A percentile compares a stretch with the other conserved stretches of the same genome.
phyloP scores from a whole-genome alignment of 2,329 filamentous ascomycete species.

The Phaeosphaeriaceae sp. region DNA sequence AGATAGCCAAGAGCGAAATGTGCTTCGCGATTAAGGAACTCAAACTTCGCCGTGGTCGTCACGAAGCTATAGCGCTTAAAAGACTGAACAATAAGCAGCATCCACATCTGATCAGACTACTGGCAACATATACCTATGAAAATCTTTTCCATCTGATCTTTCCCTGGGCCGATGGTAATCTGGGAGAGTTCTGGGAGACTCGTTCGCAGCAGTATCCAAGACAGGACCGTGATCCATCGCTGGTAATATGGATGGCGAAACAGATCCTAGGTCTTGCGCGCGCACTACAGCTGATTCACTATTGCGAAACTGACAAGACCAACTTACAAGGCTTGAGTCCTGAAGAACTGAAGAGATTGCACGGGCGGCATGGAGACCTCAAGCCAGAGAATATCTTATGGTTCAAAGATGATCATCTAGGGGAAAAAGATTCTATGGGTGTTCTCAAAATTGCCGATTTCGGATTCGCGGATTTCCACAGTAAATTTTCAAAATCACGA shows the following conservation, averaged over 20 bases:
- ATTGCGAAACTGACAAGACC: slow-evolving; percentile 1
- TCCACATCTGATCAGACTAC: slow-evolving; percentile 11
- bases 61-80: slow-evolving; percentile 3
- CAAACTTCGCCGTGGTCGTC: neutral
- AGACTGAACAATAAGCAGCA: slow-evolving; percentile 1
- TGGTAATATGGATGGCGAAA: slow-evolving; percentile 7
- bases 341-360: neutral
- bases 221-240: neutral
- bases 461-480: slow-evolving; percentile 44
- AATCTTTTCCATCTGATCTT: slow-evolving; percentile 11
- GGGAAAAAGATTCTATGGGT: neutral
- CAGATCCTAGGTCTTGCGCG: slow-evolving; percentile 9
- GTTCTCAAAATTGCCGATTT: slow-evolving; percentile 42
- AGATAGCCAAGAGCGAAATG: neutral
- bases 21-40: slow-evolving; percentile 8
- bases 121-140: slow-evolving; percentile 12
- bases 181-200: slow-evolving; percentile 11
- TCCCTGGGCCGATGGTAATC: slow-evolving; percentile 15
- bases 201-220: neutral
- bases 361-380: slow-evolving; percentile 19
- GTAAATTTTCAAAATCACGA: slow-evolving; percentile 31
- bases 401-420: slow-evolving; percentile 1
- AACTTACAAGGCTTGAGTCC: neutral
- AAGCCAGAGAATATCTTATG: slow-evolving; percentile 20
- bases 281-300: slow-evolving; percentile 11